These are phyloP conservation scores for Dipsacomyces acuminosporus DNA, from an alignment of 371 early-diverging fungal species.

Conservation along the genomic window DNA sequence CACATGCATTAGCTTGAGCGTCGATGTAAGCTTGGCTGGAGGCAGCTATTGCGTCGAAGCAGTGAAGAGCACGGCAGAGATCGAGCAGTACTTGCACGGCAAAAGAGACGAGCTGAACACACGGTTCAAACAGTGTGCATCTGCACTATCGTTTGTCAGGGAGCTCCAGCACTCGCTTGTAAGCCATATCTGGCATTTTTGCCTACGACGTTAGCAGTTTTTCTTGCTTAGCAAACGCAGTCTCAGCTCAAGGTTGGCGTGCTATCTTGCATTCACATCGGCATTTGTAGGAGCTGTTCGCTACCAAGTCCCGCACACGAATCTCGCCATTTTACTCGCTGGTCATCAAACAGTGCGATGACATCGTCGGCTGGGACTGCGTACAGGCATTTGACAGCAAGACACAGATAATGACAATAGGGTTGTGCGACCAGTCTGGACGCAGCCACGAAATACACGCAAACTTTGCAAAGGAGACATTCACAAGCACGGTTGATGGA, in stretches of 20 bases:
- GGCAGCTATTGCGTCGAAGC: constrained; percentile 18
- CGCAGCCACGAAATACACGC: constrained; percentile 12
- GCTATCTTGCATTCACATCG: background rate
- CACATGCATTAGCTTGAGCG: background rate
- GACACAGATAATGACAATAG: constrained; percentile 9
- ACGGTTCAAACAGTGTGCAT: constrained; percentile 32
- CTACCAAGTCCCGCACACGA: too few relatives aligned
- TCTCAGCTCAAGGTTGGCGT: too few relatives aligned
- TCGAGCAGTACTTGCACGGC: constrained; percentile 5
- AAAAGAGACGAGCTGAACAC: constrained; percentile 12
- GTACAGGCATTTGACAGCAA: constrained; percentile 22
- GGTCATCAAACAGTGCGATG: constrained; percentile 27
- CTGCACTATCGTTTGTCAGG: constrained; percentile 27
- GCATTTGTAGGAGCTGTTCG: background rate
- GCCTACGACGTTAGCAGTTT: too few relatives aligned
- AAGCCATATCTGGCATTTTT: too few relatives aligned
- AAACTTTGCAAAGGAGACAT: constrained; percentile 15
- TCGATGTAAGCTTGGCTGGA: background rate
- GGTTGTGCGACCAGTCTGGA: constrained; percentile 12
- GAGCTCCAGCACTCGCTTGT: constrained; percentile 25
- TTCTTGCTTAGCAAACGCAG: too few relatives aligned
- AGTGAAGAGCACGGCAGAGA: constrained; percentile 23
- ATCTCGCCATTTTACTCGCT: constrained; percentile 20
- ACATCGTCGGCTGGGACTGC: constrained; percentile 22
- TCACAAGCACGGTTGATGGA: constrained; percentile 21